Conservation (phyloP, 805 yeast genomes). For the Metschnikowia henanensis region DNA sequence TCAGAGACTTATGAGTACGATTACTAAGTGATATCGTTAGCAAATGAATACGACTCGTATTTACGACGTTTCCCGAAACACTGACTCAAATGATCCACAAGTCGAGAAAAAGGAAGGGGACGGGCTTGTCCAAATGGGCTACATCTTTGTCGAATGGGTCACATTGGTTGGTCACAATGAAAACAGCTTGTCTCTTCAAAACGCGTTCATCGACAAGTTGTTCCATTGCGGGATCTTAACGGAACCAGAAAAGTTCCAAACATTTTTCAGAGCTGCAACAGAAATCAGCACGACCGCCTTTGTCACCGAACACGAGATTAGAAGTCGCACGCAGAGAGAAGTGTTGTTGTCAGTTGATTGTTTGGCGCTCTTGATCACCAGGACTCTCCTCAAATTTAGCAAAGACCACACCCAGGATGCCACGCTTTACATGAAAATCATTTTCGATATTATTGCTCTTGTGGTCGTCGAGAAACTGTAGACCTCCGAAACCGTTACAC, state of each 20-base stretch:
- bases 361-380: constrained; percentile 69
- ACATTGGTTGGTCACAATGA: constrained; percentile 72
- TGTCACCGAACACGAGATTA: constrained; percentile 45
- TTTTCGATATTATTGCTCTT: constrained; percentile 62
- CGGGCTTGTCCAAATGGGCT: constrained; percentile 62
- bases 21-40: too few species aligned
- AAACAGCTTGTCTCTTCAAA: constrained; percentile 47
- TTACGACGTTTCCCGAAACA: too few species aligned
- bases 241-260: constrained; percentile 58
- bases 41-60: too few species aligned
- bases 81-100: too few species aligned
- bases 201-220: constrained; percentile 67
- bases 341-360: constrained; percentile 81
- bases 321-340: constrained; percentile 61
- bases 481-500: too few species aligned
- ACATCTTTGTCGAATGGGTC: constrained; percentile 92
- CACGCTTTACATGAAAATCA: constrained; percentile 54
- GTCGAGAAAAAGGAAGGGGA: constrained; percentile 15
- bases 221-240: constrained; percentile 64
- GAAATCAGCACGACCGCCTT: constrained; percentile 77
- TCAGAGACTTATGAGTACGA: too few species aligned
- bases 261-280: constrained; percentile 74
- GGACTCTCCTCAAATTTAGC: constrained; percentile 52
- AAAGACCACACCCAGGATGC: constrained; percentile 43
- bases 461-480: constrained; percentile 80